Evolutionary conservation across 164 flowering plant genomes (phyloP).

Genomic region (Stephania yunnanensis): DNA sequence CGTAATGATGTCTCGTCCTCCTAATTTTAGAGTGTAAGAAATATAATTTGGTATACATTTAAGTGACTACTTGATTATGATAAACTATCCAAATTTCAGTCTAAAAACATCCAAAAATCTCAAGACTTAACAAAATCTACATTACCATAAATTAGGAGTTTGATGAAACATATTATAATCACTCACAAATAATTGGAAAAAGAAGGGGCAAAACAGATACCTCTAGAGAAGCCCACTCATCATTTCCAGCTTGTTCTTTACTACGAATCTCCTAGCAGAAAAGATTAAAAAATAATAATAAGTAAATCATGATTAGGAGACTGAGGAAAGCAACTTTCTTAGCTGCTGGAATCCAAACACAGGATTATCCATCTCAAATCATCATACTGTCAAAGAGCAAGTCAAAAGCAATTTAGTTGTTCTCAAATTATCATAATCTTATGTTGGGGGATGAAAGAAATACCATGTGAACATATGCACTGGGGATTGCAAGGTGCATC

Average conservation of each 20-base stretch:
- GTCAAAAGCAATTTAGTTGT: background rate
- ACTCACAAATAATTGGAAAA: background rate
- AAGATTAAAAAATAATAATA: background rate
- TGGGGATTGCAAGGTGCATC: background rate
- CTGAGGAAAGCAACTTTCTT: background rate
- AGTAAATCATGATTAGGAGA: background rate
- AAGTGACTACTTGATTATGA: background rate
- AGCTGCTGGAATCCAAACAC: background rate
- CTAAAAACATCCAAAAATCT: constrained; percentile 1
- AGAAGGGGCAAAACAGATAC: constrained; percentile 24
- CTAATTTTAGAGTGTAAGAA: constrained; percentile 26
- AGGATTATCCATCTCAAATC: background rate
- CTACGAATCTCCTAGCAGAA: constrained; percentile 39
- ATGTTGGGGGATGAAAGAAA: background rate
- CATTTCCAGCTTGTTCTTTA: constrained; percentile 39
- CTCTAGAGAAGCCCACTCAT: constrained; percentile 36
- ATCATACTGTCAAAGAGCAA: background rate
- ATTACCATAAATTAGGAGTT: background rate
- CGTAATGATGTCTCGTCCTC: constrained; percentile 58
- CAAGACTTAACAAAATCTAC: background rate
- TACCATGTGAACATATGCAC: background rate
- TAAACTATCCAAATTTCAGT: background rate
- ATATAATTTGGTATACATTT: background rate
- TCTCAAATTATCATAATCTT: background rate
- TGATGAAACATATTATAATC: background rate